Percentiles rank a stretch among this genome's conserved stretches.
These are phyloP conservation scores for Tripterygium wilfordii DNA, from an alignment of 177 flowering plant species.

Conservation along the genomic window DNA sequence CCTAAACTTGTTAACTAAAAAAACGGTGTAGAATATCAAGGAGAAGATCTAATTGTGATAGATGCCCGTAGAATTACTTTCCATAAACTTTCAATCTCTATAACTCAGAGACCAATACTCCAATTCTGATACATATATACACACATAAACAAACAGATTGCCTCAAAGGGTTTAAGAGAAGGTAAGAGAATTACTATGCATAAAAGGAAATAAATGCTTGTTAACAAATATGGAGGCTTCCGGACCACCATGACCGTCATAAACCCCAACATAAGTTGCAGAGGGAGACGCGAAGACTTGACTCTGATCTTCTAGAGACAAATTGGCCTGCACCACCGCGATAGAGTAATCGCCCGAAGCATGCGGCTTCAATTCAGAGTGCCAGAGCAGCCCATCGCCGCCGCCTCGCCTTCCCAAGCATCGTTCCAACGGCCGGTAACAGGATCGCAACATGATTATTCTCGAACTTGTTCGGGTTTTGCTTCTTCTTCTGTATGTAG, in stretches of 20 bases:
- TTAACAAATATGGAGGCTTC: slow-evolving; percentile 42
- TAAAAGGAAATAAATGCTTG: slow-evolving; percentile 34
- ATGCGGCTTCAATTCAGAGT: slow-evolving; percentile 26
- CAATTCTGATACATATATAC: not conserved
- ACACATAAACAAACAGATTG: not conserved
- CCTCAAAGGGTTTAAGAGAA: not conserved
- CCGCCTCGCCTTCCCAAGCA: slow-evolving; percentile 22
- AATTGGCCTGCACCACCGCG: slow-evolving; percentile 49
- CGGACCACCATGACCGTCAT: slow-evolving; percentile 46
- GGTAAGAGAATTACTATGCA: slow-evolving; percentile 28
- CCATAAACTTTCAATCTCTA: no score
- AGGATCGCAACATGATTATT: slow-evolving; percentile 19
- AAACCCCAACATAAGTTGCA: slow-evolving; percentile 41
- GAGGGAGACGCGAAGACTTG: slow-evolving; percentile 32
- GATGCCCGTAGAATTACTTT: no score
- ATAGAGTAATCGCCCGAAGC: slow-evolving; percentile 41
- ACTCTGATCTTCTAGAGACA: slow-evolving; percentile 37
- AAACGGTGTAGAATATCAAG: not conserved
- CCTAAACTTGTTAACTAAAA: not conserved
- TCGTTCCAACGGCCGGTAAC: slow-evolving; percentile 23
- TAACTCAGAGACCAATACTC: no score
- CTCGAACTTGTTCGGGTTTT: not conserved
- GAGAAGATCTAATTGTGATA: no score
- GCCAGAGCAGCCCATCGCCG: slow-evolving; percentile 36
- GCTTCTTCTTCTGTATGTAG: not conserved